A percentile compares a stretch with the other conserved stretches of the same genome.
Conservation (phyloP, 2,329 filamentous ascomycete genomes). For the Aspergillus felis region DNA sequence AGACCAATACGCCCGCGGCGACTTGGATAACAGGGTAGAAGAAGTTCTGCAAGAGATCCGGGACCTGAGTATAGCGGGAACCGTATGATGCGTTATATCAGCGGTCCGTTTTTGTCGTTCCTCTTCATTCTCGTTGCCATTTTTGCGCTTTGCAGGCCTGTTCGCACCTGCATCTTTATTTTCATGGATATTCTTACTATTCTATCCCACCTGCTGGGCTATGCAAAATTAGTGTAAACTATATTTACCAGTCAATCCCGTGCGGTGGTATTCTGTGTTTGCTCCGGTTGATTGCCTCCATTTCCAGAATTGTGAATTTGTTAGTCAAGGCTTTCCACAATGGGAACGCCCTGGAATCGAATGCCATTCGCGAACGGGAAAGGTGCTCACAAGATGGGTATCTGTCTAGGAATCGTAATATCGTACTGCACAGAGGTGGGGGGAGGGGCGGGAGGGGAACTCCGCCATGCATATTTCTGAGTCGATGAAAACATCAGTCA, state of each 20-base stretch:
- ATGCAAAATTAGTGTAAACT: neutral
- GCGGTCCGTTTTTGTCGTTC: conserved; percentile 10
- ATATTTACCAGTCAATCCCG: neutral
- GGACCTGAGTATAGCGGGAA: conserved; percentile 85
- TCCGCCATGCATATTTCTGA: neutral
- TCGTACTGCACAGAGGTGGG: neutral
- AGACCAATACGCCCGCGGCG: conserved; percentile 91
- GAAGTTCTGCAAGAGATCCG: conserved; percentile 95
- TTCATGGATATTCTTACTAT: neutral
- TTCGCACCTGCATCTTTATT: conserved; percentile 2
- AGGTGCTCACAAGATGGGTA: neutral
- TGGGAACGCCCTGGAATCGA: neutral
- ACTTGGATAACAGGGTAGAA: conserved; percentile 87
- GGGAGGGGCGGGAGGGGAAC: too few relatives aligned
- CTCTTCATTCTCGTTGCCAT: conserved; percentile 1
- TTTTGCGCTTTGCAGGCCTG: neutral
- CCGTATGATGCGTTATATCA: conserved; percentile 45
- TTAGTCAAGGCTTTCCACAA: neutral
- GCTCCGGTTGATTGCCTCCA: neutral
- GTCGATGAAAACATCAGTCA: neutral
- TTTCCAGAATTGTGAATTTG: neutral
- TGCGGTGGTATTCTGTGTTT: neutral
- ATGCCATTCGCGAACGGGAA: neutral
- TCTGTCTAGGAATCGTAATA: conserved; percentile 1
- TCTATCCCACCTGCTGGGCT: neutral